phyloP scores from a whole-genome alignment of 371 early-diverging fungal genomes.

The Haplosporangium sp. region DNA sequence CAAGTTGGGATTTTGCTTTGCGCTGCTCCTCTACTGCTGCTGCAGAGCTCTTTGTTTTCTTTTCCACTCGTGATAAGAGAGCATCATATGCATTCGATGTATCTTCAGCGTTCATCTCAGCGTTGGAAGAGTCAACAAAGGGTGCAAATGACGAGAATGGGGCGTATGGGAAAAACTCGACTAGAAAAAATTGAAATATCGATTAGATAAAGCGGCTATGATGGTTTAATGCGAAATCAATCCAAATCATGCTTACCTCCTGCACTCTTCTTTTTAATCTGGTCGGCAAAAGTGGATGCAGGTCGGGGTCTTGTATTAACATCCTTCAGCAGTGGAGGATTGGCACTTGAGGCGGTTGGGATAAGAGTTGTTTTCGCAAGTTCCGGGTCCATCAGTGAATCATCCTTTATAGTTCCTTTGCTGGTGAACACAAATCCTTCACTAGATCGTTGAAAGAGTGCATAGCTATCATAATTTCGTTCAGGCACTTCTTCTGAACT shows the following conservation, averaged over 20 bases:
- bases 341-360: slow-evolving; percentile 24
- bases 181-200: slow-evolving; percentile 14
- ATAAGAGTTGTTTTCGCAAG: slow-evolving; percentile 30
- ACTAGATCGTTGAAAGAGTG: slow-evolving; percentile 39
- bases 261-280: slow-evolving; percentile 25
- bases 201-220: not conserved
- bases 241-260: slow-evolving; percentile 25
- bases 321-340: slow-evolving; percentile 41
- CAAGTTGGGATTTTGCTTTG: slow-evolving; percentile 24
- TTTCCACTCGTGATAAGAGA: slow-evolving; percentile 16
- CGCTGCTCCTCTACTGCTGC: slow-evolving; percentile 26
- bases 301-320: slow-evolving; percentile 41
- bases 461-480: slow-evolving; percentile 40
- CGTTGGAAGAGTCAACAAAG: slow-evolving; percentile 42
- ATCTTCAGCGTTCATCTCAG: slow-evolving; percentile 47
- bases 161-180: slow-evolving; percentile 37
- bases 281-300: slow-evolving; percentile 11
- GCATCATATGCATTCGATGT: slow-evolving; percentile 40
- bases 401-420: slow-evolving; percentile 31
- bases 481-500: slow-evolving; percentile 18
- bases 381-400: slow-evolving; percentile 26
- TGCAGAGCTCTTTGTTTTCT: slow-evolving; percentile 10
- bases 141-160: slow-evolving; percentile 54
- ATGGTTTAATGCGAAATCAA: not conserved
- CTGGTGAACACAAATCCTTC: slow-evolving; percentile 54